phyloP scores from a whole-genome alignment of 2,329 filamentous ascomycete species.

The Ophioceras dolichostomum region DNA sequence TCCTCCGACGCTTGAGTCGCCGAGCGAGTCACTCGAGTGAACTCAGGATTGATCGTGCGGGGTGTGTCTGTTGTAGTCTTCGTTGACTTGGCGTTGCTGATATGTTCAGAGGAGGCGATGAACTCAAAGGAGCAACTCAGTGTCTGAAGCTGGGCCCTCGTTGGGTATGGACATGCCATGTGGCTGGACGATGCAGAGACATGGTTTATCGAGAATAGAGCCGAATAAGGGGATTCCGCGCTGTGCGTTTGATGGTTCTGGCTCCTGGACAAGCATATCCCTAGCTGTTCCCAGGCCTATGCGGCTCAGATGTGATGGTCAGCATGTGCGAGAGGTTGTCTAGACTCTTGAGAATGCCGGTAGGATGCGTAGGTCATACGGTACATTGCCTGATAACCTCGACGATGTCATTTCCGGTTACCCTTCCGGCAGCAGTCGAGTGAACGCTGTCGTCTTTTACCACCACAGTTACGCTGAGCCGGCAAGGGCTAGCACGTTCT shows the following conservation, averaged over 20 bases:
- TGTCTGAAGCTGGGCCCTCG: not conserved
- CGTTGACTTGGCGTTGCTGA: not conserved
- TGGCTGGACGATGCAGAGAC: not conserved
- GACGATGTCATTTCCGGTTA: too few relatives aligned
- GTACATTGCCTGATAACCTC: slow-evolving; percentile 1
- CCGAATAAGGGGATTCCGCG: not conserved
- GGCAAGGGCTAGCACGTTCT: slow-evolving; percentile 2
- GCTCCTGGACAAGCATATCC: not conserved
- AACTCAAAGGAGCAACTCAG: not conserved
- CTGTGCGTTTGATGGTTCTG: not conserved
- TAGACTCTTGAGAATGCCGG: too few relatives aligned
- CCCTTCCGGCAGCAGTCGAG: not conserved
- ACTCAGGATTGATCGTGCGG: not conserved
- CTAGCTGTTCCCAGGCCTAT: slow-evolving; percentile 2
- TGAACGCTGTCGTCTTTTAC: too few relatives aligned
- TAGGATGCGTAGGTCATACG: not conserved
- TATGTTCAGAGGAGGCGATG: not conserved
- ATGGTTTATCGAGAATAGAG: slow-evolving; percentile 1
- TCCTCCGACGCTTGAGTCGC: too few relatives aligned
- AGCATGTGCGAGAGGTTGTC: not conserved
- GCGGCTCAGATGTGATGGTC: too few relatives aligned
- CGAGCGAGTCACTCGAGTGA: not conserved
- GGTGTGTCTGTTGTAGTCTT: not conserved
- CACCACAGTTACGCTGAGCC: slow-evolving; percentile 15
- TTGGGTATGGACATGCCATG: not conserved